phyloP scores from a whole-genome alignment of 441 rosid genomes.

The Lagerstroemia fauriei region DNA sequence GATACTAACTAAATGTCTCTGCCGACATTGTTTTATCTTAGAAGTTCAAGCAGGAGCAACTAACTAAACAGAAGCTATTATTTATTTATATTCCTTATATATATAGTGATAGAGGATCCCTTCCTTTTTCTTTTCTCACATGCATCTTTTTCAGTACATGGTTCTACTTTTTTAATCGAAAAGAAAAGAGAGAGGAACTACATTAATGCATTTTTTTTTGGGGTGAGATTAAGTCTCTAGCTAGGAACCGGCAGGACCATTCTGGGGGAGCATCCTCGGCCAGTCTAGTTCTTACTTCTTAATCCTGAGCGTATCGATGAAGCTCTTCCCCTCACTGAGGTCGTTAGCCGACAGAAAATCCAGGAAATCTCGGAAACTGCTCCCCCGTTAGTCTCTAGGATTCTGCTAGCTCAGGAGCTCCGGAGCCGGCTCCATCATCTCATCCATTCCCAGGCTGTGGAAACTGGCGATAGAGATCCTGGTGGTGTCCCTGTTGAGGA shows the following conservation, averaged over 20 bases:
- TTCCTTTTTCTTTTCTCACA: too few relatives aligned
- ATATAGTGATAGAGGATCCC: too few relatives aligned
- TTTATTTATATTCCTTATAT: too few relatives aligned
- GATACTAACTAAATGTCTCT: not conserved
- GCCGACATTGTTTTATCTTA: not conserved
- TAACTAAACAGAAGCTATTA: not conserved
- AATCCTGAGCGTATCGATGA: not conserved
- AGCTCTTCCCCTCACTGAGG: constrained; percentile 43
- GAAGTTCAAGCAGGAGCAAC: not conserved
- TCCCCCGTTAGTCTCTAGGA: constrained; percentile 49
- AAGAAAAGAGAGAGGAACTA: too few relatives aligned
- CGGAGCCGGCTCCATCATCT: constrained; percentile 51
- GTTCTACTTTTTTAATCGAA: too few relatives aligned
- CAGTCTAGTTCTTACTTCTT: not conserved
- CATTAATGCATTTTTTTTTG: too few relatives aligned
- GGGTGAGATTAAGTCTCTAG: too few relatives aligned
- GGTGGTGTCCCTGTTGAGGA: constrained; percentile 39
- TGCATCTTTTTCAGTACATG: too few relatives aligned
- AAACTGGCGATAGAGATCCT: constrained; percentile 62
- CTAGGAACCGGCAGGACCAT: too few relatives aligned
- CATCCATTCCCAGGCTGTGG: constrained; percentile 62
- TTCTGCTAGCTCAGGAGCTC: constrained; percentile 48
- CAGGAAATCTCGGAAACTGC: constrained; percentile 64
- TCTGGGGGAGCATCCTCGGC: too few relatives aligned
- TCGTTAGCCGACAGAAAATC: constrained; percentile 51